A percentile compares a stretch with the other conserved stretches of the same genome.
phyloP scores from a whole-genome alignment of 495 filamentous ascomycete species.

The Xylaria venustula region DNA sequence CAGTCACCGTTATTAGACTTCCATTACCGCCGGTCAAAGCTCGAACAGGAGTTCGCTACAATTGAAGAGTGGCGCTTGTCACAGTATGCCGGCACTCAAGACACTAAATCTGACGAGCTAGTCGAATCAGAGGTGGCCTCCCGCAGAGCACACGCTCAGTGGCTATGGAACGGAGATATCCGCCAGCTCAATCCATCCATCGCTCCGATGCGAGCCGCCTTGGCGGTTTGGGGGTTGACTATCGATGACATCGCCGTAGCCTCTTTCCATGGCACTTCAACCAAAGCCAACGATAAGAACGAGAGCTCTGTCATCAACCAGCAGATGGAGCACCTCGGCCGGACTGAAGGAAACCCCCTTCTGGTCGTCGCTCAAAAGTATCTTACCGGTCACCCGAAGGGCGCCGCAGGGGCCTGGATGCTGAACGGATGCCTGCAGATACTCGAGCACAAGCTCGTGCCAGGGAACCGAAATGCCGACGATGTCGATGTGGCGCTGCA shows the following conservation, averaged over 20 bases:
- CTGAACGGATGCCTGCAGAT: constrained; percentile 84
- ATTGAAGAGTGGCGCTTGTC: constrained; percentile 89
- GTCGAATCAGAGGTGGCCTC: constrained; percentile 71
- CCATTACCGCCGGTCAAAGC: constrained; percentile 77
- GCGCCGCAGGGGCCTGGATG: constrained; percentile 91
- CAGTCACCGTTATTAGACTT: constrained; percentile 81
- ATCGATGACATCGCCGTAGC: constrained; percentile 81
- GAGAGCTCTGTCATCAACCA: constrained; percentile 85
- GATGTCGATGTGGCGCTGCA: constrained; percentile 83
- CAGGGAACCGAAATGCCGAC: constrained; percentile 83
- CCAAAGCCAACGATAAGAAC: constrained; percentile 88
- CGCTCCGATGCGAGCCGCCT: constrained; percentile 75
- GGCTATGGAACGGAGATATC: constrained; percentile 79
- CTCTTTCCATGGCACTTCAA: constrained; percentile 87
- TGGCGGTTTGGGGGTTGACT: constrained; percentile 85
- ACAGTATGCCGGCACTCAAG: constrained; percentile 71
- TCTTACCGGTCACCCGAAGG: constrained; percentile 85
- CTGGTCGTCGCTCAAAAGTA: constrained; percentile 91
- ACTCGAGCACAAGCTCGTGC: constrained; percentile 76
- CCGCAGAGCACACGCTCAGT: constrained; percentile 76
- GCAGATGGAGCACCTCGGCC: constrained; percentile 79
- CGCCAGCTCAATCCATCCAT: constrained; percentile 83
- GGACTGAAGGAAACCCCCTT: constrained; percentile 78
- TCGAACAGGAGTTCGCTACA: constrained; percentile 72
- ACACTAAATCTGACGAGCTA: constrained; percentile 62